Base-by-base conservation (phyloP, 2,329 filamentous ascomycete genomes). In the Aspergillus sp. region DNA sequence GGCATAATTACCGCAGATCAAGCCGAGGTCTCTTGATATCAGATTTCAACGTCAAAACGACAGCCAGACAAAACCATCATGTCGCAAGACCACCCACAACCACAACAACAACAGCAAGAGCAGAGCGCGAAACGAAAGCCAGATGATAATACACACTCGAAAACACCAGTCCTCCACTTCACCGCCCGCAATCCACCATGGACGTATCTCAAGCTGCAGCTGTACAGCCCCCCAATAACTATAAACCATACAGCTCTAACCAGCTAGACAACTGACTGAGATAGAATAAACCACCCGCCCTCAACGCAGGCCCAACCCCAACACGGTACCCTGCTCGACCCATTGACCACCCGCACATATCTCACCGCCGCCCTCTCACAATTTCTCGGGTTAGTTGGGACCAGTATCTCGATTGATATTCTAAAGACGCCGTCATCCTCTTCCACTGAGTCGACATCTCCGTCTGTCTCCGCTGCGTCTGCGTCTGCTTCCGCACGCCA, bases 361-460 rank as follows among this genome's bases (percentile, higher is more conserved):
- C 65, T 75, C 43, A 67, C 64, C 42, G 62, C 71, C 38, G 72
- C 73, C 1, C 62, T 76, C 1, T 65, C 66, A 19, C 71, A 73
- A 56, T 74, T 71, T 54, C 67, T 75, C 40, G 73, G 73, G 1
- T 48, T 74, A 5, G 64, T 65, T 3, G 73, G 73, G 10, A 70
- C 71, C 3, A 62, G 71, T 9, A 73, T 75, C 35, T 57, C 70
- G 2, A 62, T 75, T 43, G 73, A 76, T 47, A 71, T 75, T 32
- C 55, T 74, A 9, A 71, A 72, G 41, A 54, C 19, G 19, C 19
- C 19, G 19, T 71, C 12, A 58, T 39, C 1, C 36, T 49, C 0
- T 41, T 45, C 35, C 4, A 34, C 40, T 19, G 19, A 19, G 19
- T 42, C 48, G 26, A 43, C 44, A 45, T 50, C 10, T 33, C 36